phyloP scores from a whole-genome alignment of 306 rosid genomes.

The Lathyrus aphaca region DNA sequence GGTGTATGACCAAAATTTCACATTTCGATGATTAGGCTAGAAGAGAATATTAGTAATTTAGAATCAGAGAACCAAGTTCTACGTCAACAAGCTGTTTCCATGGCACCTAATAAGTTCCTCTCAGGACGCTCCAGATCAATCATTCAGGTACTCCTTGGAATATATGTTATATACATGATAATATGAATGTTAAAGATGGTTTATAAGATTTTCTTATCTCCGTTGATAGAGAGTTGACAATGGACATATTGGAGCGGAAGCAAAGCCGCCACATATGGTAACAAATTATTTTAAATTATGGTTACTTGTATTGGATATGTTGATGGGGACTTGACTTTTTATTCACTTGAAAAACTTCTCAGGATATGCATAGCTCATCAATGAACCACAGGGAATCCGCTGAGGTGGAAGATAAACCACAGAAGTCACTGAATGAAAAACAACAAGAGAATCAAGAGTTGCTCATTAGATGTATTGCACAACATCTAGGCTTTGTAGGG shows the following conservation, averaged over 20 bases:
- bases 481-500: constrained; percentile 60
- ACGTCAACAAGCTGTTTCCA: constrained; percentile 90
- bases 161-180: constrained; percentile 22
- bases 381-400: constrained; percentile 64
- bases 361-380: constrained; percentile 74
- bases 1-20: constrained; percentile 44
- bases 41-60: constrained; percentile 76
- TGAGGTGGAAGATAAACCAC: constrained; percentile 65
- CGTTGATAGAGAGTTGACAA: constrained; percentile 75
- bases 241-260: constrained; percentile 65
- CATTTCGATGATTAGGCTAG: constrained; percentile 68
- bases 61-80: constrained; percentile 90
- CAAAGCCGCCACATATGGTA: constrained; percentile 64
- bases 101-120: constrained; percentile 85
- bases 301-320: constrained; percentile 26
- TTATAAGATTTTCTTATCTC: constrained; percentile 43
- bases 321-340: constrained; percentile 35
- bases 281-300: constrained; percentile 38
- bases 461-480: constrained; percentile 59
- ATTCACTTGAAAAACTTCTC: constrained; percentile 38
- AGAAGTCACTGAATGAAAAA: constrained; percentile 64
- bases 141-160: constrained; percentile 61
- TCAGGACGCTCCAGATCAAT: constrained; percentile 82
- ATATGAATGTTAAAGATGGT: constrained; percentile 20
- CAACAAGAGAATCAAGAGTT: constrained; percentile 71